A percentile compares a stretch with the other conserved stretches of the same genome.
These are phyloP conservation scores for Zygosaccharomyces gambellarensis DNA, from an alignment of 805 yeast species.

Conservation along the genomic window DNA sequence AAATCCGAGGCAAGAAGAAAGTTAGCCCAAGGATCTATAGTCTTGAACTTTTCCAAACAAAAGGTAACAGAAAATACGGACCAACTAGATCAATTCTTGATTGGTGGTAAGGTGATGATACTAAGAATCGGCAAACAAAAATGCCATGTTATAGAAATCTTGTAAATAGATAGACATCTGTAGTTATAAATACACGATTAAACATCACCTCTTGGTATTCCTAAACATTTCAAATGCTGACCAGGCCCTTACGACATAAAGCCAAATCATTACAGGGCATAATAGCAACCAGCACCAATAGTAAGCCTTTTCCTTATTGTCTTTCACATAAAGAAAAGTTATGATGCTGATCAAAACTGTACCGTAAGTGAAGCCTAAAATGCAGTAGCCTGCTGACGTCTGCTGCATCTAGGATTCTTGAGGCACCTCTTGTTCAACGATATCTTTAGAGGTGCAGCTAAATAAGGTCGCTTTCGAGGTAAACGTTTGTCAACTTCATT, in stretches of 20 bases:
- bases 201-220: constrained; percentile 22
- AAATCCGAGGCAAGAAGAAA: constrained; percentile 57
- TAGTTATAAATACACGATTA: constrained; percentile 6
- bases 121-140: constrained; percentile 72
- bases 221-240: constrained; percentile 32
- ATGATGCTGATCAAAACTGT: constrained; percentile 12
- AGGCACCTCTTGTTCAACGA: background rate
- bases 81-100: constrained; percentile 42
- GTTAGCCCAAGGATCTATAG: constrained; percentile 67
- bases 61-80: constrained; percentile 49
- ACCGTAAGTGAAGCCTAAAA: constrained; percentile 20
- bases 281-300: constrained; percentile 31
- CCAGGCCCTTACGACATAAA: constrained; percentile 35
- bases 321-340: constrained; percentile 13
- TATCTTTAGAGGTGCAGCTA: background rate
- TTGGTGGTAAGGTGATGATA: constrained; percentile 57
- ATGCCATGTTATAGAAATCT: constrained; percentile 48
- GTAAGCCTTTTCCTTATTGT: constrained; percentile 14
- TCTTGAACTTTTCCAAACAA: constrained; percentile 55
- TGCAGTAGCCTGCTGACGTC: constrained; percentile 15
- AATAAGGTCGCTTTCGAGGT: background rate
- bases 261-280: constrained; percentile 31
- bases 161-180: constrained; percentile 8
- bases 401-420: constrained; percentile 17
- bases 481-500: background rate